Percentiles rank a stretch among this genome's conserved stretches.
These are phyloP conservation scores for Simmondsia chinensis DNA, from an alignment of 148 eudicot genomes.

Conservation along the genomic window DNA sequence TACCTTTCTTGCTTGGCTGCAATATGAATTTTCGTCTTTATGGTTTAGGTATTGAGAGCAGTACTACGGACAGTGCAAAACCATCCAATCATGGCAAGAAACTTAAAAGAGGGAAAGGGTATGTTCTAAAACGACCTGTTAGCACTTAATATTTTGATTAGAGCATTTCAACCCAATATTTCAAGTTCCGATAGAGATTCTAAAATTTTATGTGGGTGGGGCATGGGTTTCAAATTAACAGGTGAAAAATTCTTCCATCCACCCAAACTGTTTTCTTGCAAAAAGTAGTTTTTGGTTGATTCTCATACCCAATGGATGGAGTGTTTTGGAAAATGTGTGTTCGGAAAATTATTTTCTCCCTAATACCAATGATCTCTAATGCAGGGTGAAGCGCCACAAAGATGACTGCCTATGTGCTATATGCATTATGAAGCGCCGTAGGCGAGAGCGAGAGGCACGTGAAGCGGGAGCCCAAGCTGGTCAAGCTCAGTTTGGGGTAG, in stretches of 20 bases:
- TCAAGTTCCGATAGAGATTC: too few species aligned
- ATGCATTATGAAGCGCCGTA: conserved; percentile 92
- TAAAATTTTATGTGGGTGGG: too few species aligned
- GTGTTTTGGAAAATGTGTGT: too few species aligned
- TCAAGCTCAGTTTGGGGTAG: conserved; percentile 32
- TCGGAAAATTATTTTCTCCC: too few species aligned
- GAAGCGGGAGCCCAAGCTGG: conserved; percentile 42
- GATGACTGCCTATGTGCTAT: conserved; percentile 96
- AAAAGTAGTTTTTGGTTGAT: too few species aligned
- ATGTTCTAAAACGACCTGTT: conserved; percentile 25
- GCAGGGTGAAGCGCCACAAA: conserved; percentile 82
- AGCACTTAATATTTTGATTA: too few species aligned
- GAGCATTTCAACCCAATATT: too few species aligned
- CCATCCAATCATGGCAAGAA: conserved; percentile 52
- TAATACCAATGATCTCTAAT: not conserved
- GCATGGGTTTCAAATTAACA: too few species aligned
- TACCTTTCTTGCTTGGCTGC: not conserved
- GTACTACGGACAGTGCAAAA: conserved; percentile 36
- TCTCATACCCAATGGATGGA: too few species aligned
- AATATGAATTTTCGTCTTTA: not conserved
- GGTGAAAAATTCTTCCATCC: too few species aligned
- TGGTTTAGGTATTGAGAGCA: conserved; percentile 40
- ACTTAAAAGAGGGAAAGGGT: conserved; percentile 62
- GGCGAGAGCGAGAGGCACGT: conserved; percentile 76
- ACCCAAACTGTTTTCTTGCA: too few species aligned